phyloP scores from a whole-genome alignment of 2,329 filamentous ascomycete species.

The Aspergillus oerlinghausenensis region DNA sequence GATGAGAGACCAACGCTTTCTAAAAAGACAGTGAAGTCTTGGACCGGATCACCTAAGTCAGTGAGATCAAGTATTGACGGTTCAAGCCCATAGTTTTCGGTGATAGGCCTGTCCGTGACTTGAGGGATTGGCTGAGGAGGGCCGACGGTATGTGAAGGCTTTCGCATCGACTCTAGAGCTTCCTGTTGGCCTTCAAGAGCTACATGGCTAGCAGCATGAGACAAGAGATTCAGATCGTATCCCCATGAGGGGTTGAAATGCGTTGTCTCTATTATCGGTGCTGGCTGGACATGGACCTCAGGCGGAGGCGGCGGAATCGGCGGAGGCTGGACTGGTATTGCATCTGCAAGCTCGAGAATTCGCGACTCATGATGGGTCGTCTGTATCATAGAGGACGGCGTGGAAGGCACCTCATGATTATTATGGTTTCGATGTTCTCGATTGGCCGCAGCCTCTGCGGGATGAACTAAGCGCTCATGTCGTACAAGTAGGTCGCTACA shows the following conservation, averaged over 20 bases:
- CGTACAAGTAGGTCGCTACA: constrained; percentile 45
- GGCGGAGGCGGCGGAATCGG: constrained; percentile 28
- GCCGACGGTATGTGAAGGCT: constrained; percentile 29
- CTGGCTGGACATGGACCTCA: constrained; percentile 35
- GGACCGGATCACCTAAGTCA: constrained; percentile 45
- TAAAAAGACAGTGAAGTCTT: constrained; percentile 46
- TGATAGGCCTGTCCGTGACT: constrained; percentile 34
- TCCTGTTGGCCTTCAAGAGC: constrained; percentile 45
- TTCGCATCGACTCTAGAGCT: constrained; percentile 34
- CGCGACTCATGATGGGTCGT: constrained; percentile 39
- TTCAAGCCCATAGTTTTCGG: constrained; percentile 41
- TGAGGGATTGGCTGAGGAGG: constrained; percentile 33
- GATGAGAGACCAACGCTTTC: constrained; percentile 48
- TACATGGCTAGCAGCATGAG: constrained; percentile 47
- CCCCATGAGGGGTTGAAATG: constrained; percentile 48
- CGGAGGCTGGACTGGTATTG: constrained; percentile 39
- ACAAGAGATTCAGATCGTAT: constrained; percentile 47
- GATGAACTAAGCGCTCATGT: constrained; percentile 47
- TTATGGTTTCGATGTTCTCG: constrained; percentile 35
- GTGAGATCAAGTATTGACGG: constrained; percentile 44
- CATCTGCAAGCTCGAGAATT: constrained; percentile 44
- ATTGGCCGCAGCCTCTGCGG: constrained; percentile 37
- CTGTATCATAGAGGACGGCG: constrained; percentile 34
- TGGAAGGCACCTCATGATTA: constrained; percentile 29
- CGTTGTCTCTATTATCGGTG: constrained; percentile 39